A percentile compares a stretch with the other conserved stretches of the same genome.
Conservation (phyloP, 2,329 filamentous ascomycete genomes). For the Dactylellina sp. region DNA sequence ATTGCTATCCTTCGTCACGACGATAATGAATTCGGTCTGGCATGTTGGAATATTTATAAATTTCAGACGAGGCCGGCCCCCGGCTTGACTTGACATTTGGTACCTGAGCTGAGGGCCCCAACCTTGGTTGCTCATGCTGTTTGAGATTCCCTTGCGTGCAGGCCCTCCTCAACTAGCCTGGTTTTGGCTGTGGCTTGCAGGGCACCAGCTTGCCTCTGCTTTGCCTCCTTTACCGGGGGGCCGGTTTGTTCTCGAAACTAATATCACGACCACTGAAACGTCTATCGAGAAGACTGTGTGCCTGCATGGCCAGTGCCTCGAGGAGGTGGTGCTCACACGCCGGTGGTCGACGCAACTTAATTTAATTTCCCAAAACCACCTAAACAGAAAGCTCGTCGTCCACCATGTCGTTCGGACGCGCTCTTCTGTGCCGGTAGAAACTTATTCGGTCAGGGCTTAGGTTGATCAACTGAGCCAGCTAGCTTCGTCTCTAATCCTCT, state of each 20-base stretch:
- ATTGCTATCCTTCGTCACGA: background rate
- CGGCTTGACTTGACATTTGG: slow-evolving; percentile 42
- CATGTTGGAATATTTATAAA: slow-evolving; percentile 37
- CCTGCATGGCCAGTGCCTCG: slow-evolving; percentile 17
- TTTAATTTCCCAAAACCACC: background rate
- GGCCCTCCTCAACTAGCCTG: slow-evolving; percentile 30
- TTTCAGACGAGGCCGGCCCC: slow-evolving; percentile 1
- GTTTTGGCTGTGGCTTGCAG: slow-evolving; percentile 53
- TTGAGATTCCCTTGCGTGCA: slow-evolving; percentile 49
- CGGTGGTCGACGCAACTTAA: slow-evolving; percentile 33
- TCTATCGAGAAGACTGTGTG: slow-evolving; percentile 27
- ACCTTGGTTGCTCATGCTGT: slow-evolving; percentile 20
- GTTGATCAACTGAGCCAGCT: no score
- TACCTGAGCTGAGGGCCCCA: slow-evolving; percentile 30
- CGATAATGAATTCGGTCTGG: background rate
- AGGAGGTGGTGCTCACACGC: slow-evolving; percentile 25
- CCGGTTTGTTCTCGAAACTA: slow-evolving; percentile 9
- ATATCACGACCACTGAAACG: slow-evolving; percentile 24
- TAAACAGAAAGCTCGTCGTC: background rate
- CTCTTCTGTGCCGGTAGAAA: no score
- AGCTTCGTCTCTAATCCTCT: no score
- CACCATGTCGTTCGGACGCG: background rate
- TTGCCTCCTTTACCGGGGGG: slow-evolving; percentile 26
- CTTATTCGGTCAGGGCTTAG: no score
- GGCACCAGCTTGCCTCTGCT: slow-evolving; percentile 27